A percentile compares a stretch with the other conserved stretches of the same genome.
phyloP scores from a whole-genome alignment of 441 rosid genomes.

The Jatropha podagrica region DNA sequence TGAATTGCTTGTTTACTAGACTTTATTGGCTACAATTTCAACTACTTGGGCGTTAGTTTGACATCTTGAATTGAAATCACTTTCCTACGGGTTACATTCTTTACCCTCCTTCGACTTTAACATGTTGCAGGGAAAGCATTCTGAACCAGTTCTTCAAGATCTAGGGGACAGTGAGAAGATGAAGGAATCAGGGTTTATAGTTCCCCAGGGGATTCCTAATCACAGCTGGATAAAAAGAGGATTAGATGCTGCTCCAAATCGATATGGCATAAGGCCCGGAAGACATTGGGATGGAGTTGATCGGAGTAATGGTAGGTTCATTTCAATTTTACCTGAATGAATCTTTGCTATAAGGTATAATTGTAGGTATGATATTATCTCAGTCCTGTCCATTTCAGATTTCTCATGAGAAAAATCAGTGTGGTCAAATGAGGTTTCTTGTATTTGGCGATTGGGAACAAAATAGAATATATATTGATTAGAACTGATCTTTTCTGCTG shows the following conservation, averaged over 20 bases:
- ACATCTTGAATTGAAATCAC: background rate
- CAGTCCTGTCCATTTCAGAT: background rate
- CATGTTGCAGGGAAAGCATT: conserved; percentile 51
- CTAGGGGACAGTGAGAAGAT: conserved; percentile 83
- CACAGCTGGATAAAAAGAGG: conserved; percentile 90
- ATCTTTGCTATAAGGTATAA: background rate
- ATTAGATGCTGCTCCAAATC: conserved; percentile 74
- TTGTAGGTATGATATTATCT: background rate
- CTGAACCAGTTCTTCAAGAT: conserved; percentile 49
- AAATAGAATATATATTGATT: background rate
- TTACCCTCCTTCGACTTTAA: conserved; percentile 13
- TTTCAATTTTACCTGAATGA: background rate
- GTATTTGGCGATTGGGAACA: background rate
- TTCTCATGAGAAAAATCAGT: background rate
- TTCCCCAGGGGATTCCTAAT: conserved; percentile 77
- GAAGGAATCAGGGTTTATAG: conserved; percentile 85
- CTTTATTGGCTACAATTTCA: background rate
- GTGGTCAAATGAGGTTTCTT: conserved; percentile 1
- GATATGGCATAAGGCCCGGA: conserved; percentile 88
- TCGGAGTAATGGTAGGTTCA: conserved; percentile 70
- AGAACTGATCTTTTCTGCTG: conserved; percentile 14
- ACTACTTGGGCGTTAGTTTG: background rate
- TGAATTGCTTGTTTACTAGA: background rate
- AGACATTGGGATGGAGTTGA: conserved; percentile 99
- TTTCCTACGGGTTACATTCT: conserved; percentile 1